Evolutionary conservation across 768 basidiomycete genomes (phyloP).

Genomic region (Russula compacta): DNA sequence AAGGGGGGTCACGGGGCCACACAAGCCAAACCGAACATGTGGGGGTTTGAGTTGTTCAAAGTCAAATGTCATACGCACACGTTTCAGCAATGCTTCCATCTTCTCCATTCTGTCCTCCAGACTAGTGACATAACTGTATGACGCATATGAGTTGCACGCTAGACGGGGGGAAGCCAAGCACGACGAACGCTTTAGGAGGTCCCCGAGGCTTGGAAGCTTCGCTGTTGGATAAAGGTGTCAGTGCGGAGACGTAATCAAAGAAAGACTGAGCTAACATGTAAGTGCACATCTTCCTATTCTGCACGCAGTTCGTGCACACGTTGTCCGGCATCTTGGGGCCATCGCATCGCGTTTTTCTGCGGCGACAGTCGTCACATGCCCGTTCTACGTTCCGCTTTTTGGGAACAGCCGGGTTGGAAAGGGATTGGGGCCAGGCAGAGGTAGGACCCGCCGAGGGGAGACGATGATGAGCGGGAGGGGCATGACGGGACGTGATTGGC

Average conservation of each 20-base stretch:
- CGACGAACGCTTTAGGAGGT: conserved; percentile 33
- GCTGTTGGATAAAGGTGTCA: conserved; percentile 17
- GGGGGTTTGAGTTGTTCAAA: background rate
- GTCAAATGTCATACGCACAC: conserved; percentile 25
- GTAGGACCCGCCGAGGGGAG: background rate
- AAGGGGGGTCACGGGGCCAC: background rate
- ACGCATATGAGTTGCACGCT: background rate
- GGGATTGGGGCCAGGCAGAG: conserved; percentile 5
- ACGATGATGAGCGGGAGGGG: background rate
- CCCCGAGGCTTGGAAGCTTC: conserved; percentile 32
- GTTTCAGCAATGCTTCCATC: conserved; percentile 30
- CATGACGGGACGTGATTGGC: conserved; percentile 7
- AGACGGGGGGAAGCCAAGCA: background rate
- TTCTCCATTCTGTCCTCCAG: conserved; percentile 32
- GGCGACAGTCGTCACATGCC: conserved; percentile 30
- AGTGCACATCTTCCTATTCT: conserved; percentile 27
- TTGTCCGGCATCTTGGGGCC: conserved; percentile 28
- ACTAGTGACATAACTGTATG: conserved; percentile 26
- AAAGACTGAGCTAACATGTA: conserved; percentile 25
- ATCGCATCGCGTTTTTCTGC: conserved; percentile 29
- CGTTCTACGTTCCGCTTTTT: conserved; percentile 30
- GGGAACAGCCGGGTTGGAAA: conserved; percentile 17
- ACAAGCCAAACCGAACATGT: background rate
- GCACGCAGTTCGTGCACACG: conserved; percentile 32
- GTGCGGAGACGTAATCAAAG: background rate